Percentiles rank a stretch among this genome's conserved stretches.
phyloP scores from a whole-genome alignment of 2,329 filamentous ascomycete species.

The Berkeleyomyces basicola region DNA sequence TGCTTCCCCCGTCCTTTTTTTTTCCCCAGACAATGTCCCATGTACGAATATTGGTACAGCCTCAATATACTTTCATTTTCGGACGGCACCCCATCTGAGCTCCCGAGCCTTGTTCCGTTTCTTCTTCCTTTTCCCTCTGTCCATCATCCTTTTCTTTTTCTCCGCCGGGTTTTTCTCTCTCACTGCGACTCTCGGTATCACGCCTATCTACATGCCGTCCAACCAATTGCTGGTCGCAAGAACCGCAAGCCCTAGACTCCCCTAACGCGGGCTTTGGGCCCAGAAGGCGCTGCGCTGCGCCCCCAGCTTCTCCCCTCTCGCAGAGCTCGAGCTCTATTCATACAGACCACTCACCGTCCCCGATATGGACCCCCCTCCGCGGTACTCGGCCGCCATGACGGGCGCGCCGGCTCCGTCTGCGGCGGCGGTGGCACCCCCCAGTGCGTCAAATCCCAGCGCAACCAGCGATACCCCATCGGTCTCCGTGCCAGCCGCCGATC shows the following conservation, averaged over 20 bases:
- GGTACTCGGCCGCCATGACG: constrained; percentile 5
- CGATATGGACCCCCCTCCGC: constrained; percentile 9
- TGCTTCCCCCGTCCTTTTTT: neutral
- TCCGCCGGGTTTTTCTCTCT: neutral
- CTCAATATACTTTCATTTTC: neutral
- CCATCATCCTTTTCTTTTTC: neutral
- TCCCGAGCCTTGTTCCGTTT: neutral
- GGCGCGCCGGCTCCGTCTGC: neutral
- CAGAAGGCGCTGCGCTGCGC: neutral
- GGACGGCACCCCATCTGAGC: neutral
- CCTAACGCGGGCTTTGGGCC: neutral
- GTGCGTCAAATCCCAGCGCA: neutral
- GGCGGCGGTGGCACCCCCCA: neutral
- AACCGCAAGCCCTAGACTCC: neutral
- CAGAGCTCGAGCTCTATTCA: neutral
- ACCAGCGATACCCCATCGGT: neutral
- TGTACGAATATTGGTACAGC: neutral
- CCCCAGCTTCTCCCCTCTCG: neutral
- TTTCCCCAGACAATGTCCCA: neutral
- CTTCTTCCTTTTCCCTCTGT: neutral
- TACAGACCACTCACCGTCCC: neutral
- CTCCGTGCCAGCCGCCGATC: neutral
- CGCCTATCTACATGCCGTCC: neutral
- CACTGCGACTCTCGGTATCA: neutral
- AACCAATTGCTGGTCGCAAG: neutral